These are phyloP conservation scores for Babesia gibsoni DNA, from an alignment of 169 alveolate species.

Conservation along the genomic window DNA sequence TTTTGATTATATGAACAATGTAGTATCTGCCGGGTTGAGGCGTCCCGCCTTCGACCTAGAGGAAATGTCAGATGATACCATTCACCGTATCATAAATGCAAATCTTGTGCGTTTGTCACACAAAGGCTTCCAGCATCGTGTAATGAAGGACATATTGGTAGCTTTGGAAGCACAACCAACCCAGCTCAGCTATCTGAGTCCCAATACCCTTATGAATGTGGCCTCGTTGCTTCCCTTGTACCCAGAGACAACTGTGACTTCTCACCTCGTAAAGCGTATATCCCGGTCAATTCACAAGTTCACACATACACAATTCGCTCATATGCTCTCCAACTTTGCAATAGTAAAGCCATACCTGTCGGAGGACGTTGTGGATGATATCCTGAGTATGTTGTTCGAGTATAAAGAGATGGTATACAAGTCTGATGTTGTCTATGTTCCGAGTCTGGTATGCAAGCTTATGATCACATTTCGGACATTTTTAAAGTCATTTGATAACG, in stretches of 20 bases:
- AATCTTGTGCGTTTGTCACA: slow-evolving; percentile 42
- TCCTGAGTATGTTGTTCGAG: slow-evolving; percentile 20
- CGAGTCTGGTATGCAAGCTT: slow-evolving; percentile 21
- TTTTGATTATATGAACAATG: slow-evolving; percentile 48
- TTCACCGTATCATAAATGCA: slow-evolving; percentile 40
- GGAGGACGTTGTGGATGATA: background rate
- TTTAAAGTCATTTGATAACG: slow-evolving; percentile 11
- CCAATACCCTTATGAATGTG: slow-evolving; percentile 44
- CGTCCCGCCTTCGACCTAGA: slow-evolving; percentile 1
- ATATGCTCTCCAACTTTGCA: slow-evolving; percentile 38
- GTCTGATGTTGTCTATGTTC: slow-evolving; percentile 29
- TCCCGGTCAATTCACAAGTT: slow-evolving; percentile 5
- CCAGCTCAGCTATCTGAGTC: slow-evolving; percentile 20
- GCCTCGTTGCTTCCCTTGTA: slow-evolving; percentile 32
- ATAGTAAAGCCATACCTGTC: slow-evolving; percentile 24
- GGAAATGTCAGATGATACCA: slow-evolving; percentile 7
- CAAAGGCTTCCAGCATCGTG: slow-evolving; percentile 20
- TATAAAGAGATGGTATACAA: slow-evolving; percentile 43
- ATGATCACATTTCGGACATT: slow-evolving; percentile 19
- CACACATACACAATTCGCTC: slow-evolving; percentile 46
- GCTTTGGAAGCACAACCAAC: background rate
- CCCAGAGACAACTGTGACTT: background rate
- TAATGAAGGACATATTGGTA: background rate
- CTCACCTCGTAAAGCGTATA: background rate
- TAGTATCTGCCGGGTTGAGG: background rate